Base-by-base conservation (phyloP, 495 filamentous ascomycete species). In the Aspergillus campestris region DNA sequence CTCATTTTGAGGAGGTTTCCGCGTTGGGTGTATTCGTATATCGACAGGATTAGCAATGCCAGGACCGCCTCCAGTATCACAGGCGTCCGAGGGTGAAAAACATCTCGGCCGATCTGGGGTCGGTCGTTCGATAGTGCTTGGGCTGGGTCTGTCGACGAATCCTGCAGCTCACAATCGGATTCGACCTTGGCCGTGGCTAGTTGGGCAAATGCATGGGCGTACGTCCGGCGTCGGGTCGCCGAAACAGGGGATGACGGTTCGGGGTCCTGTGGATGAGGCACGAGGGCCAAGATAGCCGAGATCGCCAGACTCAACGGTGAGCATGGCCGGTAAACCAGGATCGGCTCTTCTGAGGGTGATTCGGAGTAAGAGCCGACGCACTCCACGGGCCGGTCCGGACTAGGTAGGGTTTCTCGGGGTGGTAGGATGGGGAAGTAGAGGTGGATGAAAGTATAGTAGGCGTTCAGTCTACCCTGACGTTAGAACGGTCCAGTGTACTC, bases 1-100 rank as follows among this genome's bases (percentile, higher is more conserved):
- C 73, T 66, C 78, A 81, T 80, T 48, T 81, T 82, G 38, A 76
- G 61, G 50, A 81, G 57, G 59, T 82, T 82, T 0, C 78, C 78
- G 27, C 78, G 64, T 46, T 82, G 77, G 5, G 70, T 62, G 58
- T 82, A 82, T 54, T 82, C 78, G 47, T 81, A 82, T 5, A 74
- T 66, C 32, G 74, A 77, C 5, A 82, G 69, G 11, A 81, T 47
- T 12, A 81, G 53, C 27, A 80, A 64, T 11, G 78, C 75, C 15
- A 82, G 65, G 31, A 80, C 56, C 34, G 64, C 67, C 54, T 82
- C 78, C 7, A 75, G 53, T 40, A 79, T 74, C 12, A 76, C 60
- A 4, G 77, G 77, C 8, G 69, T 63, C 15, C 55, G 60, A 13
- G 71, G 58, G 55, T 82, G 77, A 38, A 82, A 72, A 31, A 61